These are phyloP conservation scores for Fusarium mexicanum DNA, from an alignment of 2,329 filamentous ascomycete species.

Conservation along the genomic window DNA sequence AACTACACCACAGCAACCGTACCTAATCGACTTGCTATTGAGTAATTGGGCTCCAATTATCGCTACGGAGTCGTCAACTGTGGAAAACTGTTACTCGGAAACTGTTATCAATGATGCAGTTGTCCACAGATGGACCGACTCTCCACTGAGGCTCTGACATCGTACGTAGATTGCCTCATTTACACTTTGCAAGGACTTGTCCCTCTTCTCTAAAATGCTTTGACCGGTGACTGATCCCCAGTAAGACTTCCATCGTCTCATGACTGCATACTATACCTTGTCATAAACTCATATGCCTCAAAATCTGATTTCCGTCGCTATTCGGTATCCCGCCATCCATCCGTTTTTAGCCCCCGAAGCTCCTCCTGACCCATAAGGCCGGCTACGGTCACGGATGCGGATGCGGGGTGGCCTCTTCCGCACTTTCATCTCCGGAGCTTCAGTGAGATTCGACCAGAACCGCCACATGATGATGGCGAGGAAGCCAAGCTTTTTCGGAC, in stretches of 20 bases:
- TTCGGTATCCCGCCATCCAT: conserved; percentile 39
- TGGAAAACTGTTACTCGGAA: not conserved
- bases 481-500: not conserved
- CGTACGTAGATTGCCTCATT: conserved; percentile 13
- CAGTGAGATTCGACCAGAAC: not conserved
- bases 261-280: not conserved
- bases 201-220: not conserved
- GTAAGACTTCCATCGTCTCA: not conserved
- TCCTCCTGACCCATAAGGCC: conserved; percentile 17
- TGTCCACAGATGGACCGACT: conserved; percentile 31
- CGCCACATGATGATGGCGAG: not conserved
- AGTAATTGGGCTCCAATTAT: conserved; percentile 1
- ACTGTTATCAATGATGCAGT: not conserved
- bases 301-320: conserved; percentile 33
- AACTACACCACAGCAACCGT: not conserved
- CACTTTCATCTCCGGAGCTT: conserved; percentile 37
- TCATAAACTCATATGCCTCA: not conserved
- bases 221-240: not conserved
- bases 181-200: not conserved
- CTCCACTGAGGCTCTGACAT: conserved; percentile 18
- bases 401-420: conserved; percentile 18
- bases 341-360: conserved; percentile 15
- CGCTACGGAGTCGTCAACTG: not conserved
- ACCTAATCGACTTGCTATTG: not conserved
- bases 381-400: conserved; percentile 20